Conservation (phyloP, 345 rosid genomes). For the Odontarrhena argentea region DNA sequence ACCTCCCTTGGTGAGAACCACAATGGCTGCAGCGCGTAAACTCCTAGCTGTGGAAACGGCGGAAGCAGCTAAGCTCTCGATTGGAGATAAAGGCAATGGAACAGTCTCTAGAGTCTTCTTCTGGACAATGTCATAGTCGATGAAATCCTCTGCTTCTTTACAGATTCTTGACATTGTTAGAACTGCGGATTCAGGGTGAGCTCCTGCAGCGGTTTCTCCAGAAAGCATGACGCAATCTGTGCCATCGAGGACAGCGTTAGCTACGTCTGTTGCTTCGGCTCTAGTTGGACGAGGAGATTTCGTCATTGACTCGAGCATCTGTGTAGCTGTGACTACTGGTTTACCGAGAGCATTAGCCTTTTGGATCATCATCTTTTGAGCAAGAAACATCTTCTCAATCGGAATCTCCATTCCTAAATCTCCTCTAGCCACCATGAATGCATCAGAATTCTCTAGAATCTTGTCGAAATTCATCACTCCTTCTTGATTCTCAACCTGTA, state of each 20-base stretch:
- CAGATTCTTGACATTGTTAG: conserved; percentile 70
- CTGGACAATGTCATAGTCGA: conserved; percentile 54
- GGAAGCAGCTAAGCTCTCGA: conserved; percentile 64
- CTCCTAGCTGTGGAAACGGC: conserved; percentile 56
- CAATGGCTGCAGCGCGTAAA: conserved; percentile 50
- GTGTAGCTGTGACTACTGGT: conserved; percentile 62
- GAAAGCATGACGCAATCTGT: conserved; percentile 80
- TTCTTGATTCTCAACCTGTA: conserved; percentile 74
- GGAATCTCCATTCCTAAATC: conserved; percentile 85
- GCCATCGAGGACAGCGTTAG: conserved; percentile 77
- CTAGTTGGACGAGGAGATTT: conserved; percentile 71
- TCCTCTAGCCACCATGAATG: conserved; percentile 82
- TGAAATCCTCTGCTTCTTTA: conserved; percentile 59
- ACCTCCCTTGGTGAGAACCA: conserved; percentile 64
- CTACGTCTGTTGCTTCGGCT: conserved; percentile 82
- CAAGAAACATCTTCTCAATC: conserved; percentile 68
- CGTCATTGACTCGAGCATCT: conserved; percentile 76
- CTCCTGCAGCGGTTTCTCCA: conserved; percentile 78
- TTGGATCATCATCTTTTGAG: conserved; percentile 69
- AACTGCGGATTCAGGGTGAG: conserved; percentile 62
- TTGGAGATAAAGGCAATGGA: conserved; percentile 56
- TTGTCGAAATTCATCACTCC: conserved; percentile 65
- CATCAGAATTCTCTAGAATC: conserved; percentile 64
- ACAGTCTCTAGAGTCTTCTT: conserved; percentile 49
- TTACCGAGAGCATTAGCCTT: conserved; percentile 67